phyloP scores from a whole-genome alignment of 129 eudicot genomes.

The Ambrosia trifida region DNA sequence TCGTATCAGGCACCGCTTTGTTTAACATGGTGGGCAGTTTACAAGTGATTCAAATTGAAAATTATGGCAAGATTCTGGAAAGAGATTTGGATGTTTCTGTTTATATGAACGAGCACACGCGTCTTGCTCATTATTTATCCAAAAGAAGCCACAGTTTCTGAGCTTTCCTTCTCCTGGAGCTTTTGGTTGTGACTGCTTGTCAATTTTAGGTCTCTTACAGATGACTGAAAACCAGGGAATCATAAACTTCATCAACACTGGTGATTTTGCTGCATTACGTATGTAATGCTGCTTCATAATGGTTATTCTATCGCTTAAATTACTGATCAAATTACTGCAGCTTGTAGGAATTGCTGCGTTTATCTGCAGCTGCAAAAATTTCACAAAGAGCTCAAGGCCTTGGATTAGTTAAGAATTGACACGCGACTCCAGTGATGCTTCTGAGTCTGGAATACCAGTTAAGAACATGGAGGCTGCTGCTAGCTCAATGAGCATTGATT shows the following conservation, averaged over 20 bases:
- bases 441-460: slow-evolving; percentile 35
- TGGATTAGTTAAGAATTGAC: slow-evolving; percentile 50
- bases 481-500: slow-evolving; percentile 11
- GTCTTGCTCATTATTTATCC: slow-evolving; percentile 52
- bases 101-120: slow-evolving; percentile 56
- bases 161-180: slow-evolving; percentile 54
- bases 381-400: slow-evolving; percentile 67
- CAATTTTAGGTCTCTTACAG: slow-evolving; percentile 52
- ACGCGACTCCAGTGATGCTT: slow-evolving; percentile 41
- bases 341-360: slow-evolving; percentile 60
- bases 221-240: slow-evolving; percentile 49
- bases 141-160: slow-evolving; percentile 79
- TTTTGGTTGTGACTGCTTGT: slow-evolving; percentile 56
- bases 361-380: slow-evolving; percentile 71
- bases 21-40: slow-evolving; percentile 62
- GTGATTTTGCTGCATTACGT: slow-evolving; percentile 53
- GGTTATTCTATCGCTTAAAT: background rate
- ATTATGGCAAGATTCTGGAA: slow-evolving; percentile 58
- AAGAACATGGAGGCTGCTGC: slow-evolving; percentile 15
- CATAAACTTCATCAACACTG: slow-evolving; percentile 55
- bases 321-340: too few species aligned
- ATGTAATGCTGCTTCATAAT: slow-evolving; percentile 19
- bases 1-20: slow-evolving; percentile 49
- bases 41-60: slow-evolving; percentile 66
- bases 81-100: slow-evolving; percentile 48